phyloP scores from a whole-genome alignment of 2,329 filamentous ascomycete genomes.

The Exophiala aquamarina region DNA sequence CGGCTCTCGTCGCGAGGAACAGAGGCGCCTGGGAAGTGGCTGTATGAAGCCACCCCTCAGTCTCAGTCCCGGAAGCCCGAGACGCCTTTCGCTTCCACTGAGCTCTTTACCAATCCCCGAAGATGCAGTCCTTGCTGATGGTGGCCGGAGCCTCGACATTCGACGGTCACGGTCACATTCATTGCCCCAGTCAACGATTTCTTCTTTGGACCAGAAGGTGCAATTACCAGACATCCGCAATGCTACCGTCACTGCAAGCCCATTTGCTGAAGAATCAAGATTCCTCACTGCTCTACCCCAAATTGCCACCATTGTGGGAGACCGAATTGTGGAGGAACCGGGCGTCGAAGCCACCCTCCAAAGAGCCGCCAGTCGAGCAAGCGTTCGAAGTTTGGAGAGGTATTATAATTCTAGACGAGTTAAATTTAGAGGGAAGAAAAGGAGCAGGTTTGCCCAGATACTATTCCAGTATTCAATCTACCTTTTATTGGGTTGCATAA shows the following conservation, averaged over 20 bases:
- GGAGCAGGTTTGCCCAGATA: conserved; percentile 37
- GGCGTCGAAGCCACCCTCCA: background rate
- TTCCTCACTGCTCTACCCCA: background rate
- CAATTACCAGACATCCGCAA: conserved; percentile 1
- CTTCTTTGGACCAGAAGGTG: background rate
- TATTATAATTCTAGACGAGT: background rate
- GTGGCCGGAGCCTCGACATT: background rate
- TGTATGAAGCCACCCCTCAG: background rate
- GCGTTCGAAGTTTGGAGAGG: conserved; percentile 1
- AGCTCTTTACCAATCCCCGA: background rate
- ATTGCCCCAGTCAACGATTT: background rate
- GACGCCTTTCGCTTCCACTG: background rate
- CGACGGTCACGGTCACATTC: background rate
- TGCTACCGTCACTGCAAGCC: conserved; percentile 2
- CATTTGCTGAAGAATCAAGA: background rate
- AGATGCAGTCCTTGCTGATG: background rate
- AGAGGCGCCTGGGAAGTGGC: background rate
- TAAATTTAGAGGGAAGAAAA: conserved; percentile 24
- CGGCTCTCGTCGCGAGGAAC: background rate
- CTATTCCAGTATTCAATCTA: conserved; percentile 43
- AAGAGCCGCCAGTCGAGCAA: background rate
- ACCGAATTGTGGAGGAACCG: conserved; percentile 3
- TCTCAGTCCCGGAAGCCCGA: background rate
- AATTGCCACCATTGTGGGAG: background rate
- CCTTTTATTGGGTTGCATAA: conserved; percentile 36